Conservation (phyloP, 495 filamentous ascomycete genomes). For the Cercophora samala region DNA sequence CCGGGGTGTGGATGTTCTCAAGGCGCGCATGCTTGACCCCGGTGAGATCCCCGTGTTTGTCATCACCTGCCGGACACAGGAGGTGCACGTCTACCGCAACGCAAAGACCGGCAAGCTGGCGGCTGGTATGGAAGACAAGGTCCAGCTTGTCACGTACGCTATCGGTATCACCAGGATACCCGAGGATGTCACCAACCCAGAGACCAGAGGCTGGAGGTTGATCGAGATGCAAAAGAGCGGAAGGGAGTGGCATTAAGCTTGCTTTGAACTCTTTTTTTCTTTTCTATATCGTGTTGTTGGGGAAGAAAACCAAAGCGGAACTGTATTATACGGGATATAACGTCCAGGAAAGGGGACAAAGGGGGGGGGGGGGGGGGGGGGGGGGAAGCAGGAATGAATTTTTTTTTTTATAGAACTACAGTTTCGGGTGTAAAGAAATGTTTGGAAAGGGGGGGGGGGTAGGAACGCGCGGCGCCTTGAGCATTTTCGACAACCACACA, state of each 20-base stretch:
- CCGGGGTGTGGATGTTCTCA: conserved; percentile 83
- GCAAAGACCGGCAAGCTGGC: conserved; percentile 83
- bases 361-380: neutral
- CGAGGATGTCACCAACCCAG: conserved; percentile 94
- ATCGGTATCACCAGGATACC: conserved; percentile 91
- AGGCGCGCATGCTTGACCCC: conserved; percentile 88
- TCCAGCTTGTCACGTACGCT: conserved; percentile 95
- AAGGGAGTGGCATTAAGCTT: conserved; percentile 65
- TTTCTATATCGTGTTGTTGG: neutral
- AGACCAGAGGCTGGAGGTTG: conserved; percentile 92
- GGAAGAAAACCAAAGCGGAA: neutral
- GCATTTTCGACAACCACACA: neutral
- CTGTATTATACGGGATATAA: neutral
- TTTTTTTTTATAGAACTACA: neutral
- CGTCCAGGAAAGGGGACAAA: neutral
- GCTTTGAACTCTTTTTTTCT: conserved; percentile 5
- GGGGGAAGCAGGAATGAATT: neutral
- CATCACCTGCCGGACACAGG: conserved; percentile 92
- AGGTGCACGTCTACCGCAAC: conserved; percentile 94
- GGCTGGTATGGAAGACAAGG: conserved; percentile 98
- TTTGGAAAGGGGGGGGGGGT: neutral
- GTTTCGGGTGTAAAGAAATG: neutral
- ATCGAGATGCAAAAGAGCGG: conserved; percentile 99
- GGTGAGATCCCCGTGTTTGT: conserved; percentile 97
- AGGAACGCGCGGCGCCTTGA: neutral